phyloP scores from a whole-genome alignment of 2,329 filamentous ascomycete species.

The Fusarium globosum region DNA sequence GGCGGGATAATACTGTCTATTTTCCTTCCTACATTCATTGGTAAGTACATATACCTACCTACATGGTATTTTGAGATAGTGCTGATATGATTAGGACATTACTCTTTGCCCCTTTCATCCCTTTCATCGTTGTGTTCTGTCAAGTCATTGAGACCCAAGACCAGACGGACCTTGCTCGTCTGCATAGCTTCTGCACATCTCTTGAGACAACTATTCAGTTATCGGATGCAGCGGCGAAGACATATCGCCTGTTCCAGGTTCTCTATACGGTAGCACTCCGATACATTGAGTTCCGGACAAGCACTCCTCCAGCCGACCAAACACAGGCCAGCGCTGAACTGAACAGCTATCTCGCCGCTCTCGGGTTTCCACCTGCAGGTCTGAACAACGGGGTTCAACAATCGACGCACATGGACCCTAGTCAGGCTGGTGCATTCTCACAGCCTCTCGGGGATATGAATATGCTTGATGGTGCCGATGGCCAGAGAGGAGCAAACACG shows the following conservation, averaged over 20 bases:
- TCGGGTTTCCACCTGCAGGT: conserved; percentile 55
- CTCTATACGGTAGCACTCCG: conserved; percentile 68
- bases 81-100: conserved; percentile 52
- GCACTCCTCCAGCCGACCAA: conserved; percentile 43
- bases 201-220: conserved; percentile 60
- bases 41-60: conserved; percentile 41
- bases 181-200: conserved; percentile 62
- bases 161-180: conserved; percentile 56
- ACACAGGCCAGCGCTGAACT: conserved; percentile 49
- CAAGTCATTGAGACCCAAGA: conserved; percentile 60
- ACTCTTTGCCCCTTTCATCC: conserved; percentile 63
- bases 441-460: conserved; percentile 25
- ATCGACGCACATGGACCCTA: conserved; percentile 17
- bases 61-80: neutral
- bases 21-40: conserved; percentile 57
- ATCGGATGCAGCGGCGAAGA: conserved; percentile 62
- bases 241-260: conserved; percentile 68
- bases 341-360: conserved; percentile 55
- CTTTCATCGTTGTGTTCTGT: conserved; percentile 65
- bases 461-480: conserved; percentile 21
- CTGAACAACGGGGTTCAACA: conserved; percentile 26
- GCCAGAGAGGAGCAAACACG: conserved; percentile 35
- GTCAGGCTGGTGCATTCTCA: conserved; percentile 17
- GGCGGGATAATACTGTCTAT: conserved; percentile 51
- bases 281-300: conserved; percentile 65